Conservation (phyloP, 441 rosid genomes). For the Omphalea diandra region DNA sequence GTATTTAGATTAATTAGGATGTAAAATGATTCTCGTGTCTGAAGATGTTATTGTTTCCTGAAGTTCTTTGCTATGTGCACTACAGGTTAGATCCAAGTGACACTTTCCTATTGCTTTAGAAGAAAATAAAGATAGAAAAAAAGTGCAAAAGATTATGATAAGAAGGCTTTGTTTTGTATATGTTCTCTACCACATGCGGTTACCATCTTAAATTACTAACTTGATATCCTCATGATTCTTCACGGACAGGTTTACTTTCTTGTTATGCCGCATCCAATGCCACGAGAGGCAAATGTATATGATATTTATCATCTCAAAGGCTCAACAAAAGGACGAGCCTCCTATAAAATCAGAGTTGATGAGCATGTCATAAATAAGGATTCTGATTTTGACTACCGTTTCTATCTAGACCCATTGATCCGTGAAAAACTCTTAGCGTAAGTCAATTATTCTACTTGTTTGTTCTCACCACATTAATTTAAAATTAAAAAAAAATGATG, state of each 20-base stretch:
- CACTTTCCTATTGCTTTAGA: not conserved
- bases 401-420: conserved; percentile 48
- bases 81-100: too few species aligned
- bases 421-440: conserved; percentile 45
- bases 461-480: not conserved
- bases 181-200: not conserved
- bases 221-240: not conserved
- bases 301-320: conserved; percentile 59
- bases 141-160: not conserved
- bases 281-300: conserved; percentile 30
- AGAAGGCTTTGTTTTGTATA: not conserved
- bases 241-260: conserved; percentile 47
- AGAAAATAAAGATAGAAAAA: not conserved
- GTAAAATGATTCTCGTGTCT: too few species aligned
- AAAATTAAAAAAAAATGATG: not conserved
- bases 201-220: not conserved
- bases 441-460: conserved; percentile 16
- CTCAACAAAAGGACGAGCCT: conserved; percentile 44
- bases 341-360: conserved; percentile 28
- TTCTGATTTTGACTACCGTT: conserved; percentile 47
- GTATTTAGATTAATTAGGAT: too few species aligned
- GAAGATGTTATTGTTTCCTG: too few species aligned
- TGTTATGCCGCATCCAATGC: conserved; percentile 43
- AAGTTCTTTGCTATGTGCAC: too few species aligned
- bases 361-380: conserved; percentile 46